A percentile compares a stretch with the other conserved stretches of the same genome.
phyloP scores from a whole-genome alignment of 1,284 basidiomycete genomes.

The Inonotus hispidus region DNA sequence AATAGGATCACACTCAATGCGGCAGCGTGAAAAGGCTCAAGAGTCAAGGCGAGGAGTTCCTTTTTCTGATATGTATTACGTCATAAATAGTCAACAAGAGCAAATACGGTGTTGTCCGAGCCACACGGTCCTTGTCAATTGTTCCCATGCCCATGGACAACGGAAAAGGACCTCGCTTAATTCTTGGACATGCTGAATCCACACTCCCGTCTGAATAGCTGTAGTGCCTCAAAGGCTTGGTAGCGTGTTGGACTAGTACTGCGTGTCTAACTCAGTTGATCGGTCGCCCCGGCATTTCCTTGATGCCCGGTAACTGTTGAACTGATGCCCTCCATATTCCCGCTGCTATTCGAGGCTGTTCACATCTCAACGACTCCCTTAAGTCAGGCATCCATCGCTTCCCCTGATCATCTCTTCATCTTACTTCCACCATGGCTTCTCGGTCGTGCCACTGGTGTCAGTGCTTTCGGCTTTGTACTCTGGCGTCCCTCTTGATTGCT shows the following conservation, averaged over 20 bases:
- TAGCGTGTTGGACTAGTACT: not conserved
- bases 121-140: not conserved
- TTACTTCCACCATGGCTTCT: not conserved
- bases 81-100: not conserved
- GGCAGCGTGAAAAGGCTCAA: no score
- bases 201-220: not conserved
- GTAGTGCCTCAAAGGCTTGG: not conserved
- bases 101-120: not conserved
- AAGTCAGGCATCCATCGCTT: not conserved
- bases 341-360: not conserved
- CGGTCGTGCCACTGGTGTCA: not conserved
- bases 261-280: not conserved
- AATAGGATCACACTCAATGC: no score
- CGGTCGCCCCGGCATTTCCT: not conserved
- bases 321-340: not conserved
- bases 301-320: not conserved
- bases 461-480: not conserved
- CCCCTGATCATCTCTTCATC: not conserved
- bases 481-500: not conserved
- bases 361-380: not conserved
- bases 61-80: not conserved
- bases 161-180: not conserved
- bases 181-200: not conserved
- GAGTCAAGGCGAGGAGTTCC: not conserved
- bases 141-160: not conserved